phyloP scores from a whole-genome alignment of 2,329 filamentous ascomycete genomes.

The Kalaharituber pfeilii region DNA sequence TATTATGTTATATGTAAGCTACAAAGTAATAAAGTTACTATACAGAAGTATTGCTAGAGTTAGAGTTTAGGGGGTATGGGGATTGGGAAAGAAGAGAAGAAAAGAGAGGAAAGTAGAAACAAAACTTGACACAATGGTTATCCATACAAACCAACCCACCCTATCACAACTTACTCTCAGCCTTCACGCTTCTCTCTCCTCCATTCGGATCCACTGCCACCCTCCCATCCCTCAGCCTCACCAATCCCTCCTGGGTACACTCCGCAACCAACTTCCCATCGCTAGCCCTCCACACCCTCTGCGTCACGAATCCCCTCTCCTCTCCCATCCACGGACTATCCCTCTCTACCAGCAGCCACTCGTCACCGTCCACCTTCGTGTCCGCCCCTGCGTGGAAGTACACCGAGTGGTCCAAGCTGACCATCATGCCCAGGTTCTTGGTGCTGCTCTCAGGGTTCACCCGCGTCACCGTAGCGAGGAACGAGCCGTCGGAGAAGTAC shows the following conservation, averaged over 20 bases:
- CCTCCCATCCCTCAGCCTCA: conserved; percentile 20
- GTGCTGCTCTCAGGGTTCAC: conserved; percentile 35
- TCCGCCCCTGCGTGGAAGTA: conserved; percentile 37
- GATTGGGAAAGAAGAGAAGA: too few species aligned
- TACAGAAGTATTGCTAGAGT: too few species aligned
- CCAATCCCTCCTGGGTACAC: conserved; percentile 54
- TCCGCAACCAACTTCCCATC: conserved; percentile 60
- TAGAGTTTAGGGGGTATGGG: too few species aligned
- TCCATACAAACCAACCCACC: too few species aligned
- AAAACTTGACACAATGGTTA: too few species aligned
- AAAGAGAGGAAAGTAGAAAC: too few species aligned
- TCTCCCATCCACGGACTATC: conserved; percentile 65
- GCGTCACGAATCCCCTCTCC: conserved; percentile 56
- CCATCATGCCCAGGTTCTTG: conserved; percentile 64
- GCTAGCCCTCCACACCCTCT: conserved; percentile 48
- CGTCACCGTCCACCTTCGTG: conserved; percentile 32
- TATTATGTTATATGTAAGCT: too few species aligned
- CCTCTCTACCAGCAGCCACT: conserved; percentile 33
- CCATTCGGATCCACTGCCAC: not conserved
- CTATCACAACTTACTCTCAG: not conserved
- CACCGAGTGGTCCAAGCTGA: conserved; percentile 55
- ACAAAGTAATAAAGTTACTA: too few species aligned
- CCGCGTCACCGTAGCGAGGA: conserved; percentile 73
- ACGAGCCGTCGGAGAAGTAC: conserved; percentile 84
- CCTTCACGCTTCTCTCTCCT: not conserved